Conservation (phyloP, 1,139 yeast genomes). For the Geotrichum siamense region DNA sequence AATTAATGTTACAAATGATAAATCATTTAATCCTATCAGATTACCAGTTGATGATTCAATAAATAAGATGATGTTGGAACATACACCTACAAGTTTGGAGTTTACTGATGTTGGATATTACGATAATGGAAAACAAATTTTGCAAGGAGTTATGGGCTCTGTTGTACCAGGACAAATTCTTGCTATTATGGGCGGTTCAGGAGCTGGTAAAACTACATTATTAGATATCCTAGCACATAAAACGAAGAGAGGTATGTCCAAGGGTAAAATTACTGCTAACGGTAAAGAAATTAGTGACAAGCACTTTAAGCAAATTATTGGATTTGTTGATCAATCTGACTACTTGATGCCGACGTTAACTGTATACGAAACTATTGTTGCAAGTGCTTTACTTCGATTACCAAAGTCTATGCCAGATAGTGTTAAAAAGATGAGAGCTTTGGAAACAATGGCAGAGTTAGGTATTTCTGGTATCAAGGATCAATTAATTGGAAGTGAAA, state of each 20-base stretch:
- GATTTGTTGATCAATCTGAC: slow-evolving; percentile 98
- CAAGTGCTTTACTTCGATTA: slow-evolving; percentile 79
- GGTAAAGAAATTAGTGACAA: slow-evolving; percentile 41
- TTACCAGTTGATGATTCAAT: slow-evolving; percentile 35
- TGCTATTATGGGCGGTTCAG: slow-evolving; percentile 98
- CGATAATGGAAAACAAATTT: slow-evolving; percentile 49
- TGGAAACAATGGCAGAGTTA: slow-evolving; percentile 77
- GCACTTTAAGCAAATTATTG: slow-evolving; percentile 62
- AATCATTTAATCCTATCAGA: slow-evolving; percentile 25
- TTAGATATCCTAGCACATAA: slow-evolving; percentile 86
- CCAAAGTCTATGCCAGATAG: slow-evolving; percentile 70
- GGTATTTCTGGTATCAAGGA: slow-evolving; percentile 80
- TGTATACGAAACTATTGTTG: slow-evolving; percentile 88
- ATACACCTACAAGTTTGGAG: slow-evolving; percentile 68
- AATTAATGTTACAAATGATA: slow-evolving; percentile 26
- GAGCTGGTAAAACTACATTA: slow-evolving; percentile 94
- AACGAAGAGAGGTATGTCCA: slow-evolving; percentile 61
- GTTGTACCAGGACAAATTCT: slow-evolving; percentile 83
- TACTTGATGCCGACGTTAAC: slow-evolving; percentile 85
- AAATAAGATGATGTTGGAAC: slow-evolving; percentile 40
- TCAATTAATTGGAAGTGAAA: slow-evolving; percentile 80
- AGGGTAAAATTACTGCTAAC: slow-evolving; percentile 66
- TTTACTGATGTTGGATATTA: slow-evolving; percentile 65
- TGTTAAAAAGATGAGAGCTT: slow-evolving; percentile 70
- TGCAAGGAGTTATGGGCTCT: slow-evolving; percentile 60